Evolutionary conservation across 176 grass and related monocot species (phyloP), one percentile per base, ranked within the genome.

Genomic region (Urochloa ruziziensis): DNA sequence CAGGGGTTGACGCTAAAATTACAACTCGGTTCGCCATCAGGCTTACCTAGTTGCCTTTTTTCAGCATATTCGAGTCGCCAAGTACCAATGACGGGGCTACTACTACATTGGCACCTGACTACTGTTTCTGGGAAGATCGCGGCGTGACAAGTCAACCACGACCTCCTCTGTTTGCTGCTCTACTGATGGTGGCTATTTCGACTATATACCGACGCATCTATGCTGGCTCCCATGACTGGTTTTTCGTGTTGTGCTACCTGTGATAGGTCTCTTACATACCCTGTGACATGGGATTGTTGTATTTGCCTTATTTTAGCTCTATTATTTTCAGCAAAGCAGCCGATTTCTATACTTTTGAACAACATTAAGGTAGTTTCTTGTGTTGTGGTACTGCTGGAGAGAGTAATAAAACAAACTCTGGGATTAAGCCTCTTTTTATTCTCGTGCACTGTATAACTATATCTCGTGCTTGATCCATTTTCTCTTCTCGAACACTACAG

Each of bases 381-480:
- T 67, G 72, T 48, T 30, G 47, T 25, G 6, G 49, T 67, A 77
- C 25, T 76, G 21, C 44, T 48, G 7, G 39, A 84, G 82, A 81
- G 69, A 77, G 29, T 78, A 90, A 90, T 86, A 90, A 90, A 33
- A 90, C 51, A 75, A 61, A 90, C 70, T 47, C 59, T 35, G 48
- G 68, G 44, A 74, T 67, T 80, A 35, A 34, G 1, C 28, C 4
- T 27, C 7, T 39, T 69, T 61, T 30, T 28, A 32, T 77, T 5
- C 27, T 2, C 10, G 7, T 79, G 28, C 42, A 64, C 8, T 80
- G 21, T 80, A 80, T 80, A 27, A 67, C 54, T 52, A 28, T 51
- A 4, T n/a, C 10, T 73, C 19, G 10, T 33, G 49, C 10, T 52
- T 52, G 28, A 14, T 53, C 28, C 9, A 21, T 51, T 51, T n/a